phyloP scores from a whole-genome alignment of 495 filamentous ascomycete genomes.

The Pseudoneurospora amorphoporcata region DNA sequence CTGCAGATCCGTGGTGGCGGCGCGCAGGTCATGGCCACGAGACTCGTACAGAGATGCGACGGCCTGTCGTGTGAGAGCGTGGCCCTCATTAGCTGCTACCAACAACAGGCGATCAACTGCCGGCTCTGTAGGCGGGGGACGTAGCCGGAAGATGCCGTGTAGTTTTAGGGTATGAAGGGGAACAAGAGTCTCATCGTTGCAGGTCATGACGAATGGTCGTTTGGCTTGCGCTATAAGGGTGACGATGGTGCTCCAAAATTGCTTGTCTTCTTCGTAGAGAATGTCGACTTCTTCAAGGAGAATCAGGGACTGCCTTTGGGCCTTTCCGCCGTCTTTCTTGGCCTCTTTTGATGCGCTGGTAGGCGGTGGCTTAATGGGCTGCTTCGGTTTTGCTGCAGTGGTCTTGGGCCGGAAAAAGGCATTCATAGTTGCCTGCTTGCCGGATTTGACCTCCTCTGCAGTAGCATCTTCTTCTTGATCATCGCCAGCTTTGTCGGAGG shows the following conservation, averaged over 20 bases:
- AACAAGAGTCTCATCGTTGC: conserved; percentile 74
- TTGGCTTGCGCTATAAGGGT: conserved; percentile 72
- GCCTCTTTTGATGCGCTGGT: conserved; percentile 14
- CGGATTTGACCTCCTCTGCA: conserved; percentile 48
- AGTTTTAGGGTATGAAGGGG: conserved; percentile 60
- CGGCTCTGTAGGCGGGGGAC: conserved; percentile 53
- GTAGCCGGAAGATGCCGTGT: conserved; percentile 81
- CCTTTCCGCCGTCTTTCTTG: conserved; percentile 37
- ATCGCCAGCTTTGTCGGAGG: conserved; percentile 5
- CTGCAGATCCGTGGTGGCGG: conserved; percentile 74
- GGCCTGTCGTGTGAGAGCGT: conserved; percentile 59
- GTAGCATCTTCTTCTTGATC: conserved; percentile 35
- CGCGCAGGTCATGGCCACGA: conserved; percentile 62
- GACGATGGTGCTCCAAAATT: conserved; percentile 81
- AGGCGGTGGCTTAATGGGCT: conserved; percentile 3
- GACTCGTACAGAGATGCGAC: conserved; percentile 59
- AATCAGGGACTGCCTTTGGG: conserved; percentile 89
- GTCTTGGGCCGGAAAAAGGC: conserved; percentile 62
- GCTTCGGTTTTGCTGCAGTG: conserved; percentile 15
- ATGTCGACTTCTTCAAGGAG: conserved; percentile 91
- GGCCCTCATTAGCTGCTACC: conserved; percentile 83
- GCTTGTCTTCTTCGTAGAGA: conserved; percentile 86
- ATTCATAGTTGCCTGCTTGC: conserved; percentile 66
- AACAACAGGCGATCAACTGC: conserved; percentile 72
- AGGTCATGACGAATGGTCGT: conserved; percentile 88